Base-by-base conservation (phyloP, 2,329 filamentous ascomycete species). In the Alternaria sp. region DNA sequence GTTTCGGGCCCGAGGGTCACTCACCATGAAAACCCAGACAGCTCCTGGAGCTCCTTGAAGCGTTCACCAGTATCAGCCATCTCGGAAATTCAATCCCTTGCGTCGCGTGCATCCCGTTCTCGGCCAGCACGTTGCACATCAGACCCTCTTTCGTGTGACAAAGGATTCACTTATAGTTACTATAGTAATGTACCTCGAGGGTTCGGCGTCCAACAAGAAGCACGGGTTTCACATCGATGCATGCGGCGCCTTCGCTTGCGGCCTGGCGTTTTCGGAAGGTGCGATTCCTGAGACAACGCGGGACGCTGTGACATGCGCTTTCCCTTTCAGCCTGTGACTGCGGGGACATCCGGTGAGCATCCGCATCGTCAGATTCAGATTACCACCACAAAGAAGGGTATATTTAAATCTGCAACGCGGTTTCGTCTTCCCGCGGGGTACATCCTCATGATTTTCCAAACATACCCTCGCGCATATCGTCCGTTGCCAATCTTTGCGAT, bases 101-200 rank as follows among this genome's bases (percentile, higher is more conserved):
- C 20, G 37, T 53, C 30, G 20, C 49, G 33, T 41, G 55, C 47
- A 47, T 56, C 55, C 55, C 55, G 28, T 44, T 51, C 28, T 53
- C 54, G 47, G 54, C 53, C 49, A 53, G 49, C 49, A 53, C 49
- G 47, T 58, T 58, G 47, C 60, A 45, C 47, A 61, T 61, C 60
- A 21, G 47, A 58, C 41, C 60, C 60, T 56, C 60, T 58, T 61
- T 57, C 21, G 47, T 50, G 49, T 26, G 45, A 43, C 28, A 51
- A 41, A 61, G 55, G 47, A 58, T 54, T 46, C 15, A 43, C 55
- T 56, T 58, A 47, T 45, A 61, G 51, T 61, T 58, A 58, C 53
- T 58, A 47, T 45, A 61, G 51, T 61, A 61, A 58, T 58, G 46
- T 61, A 61, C 60, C 60, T 57, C 47, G 30, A 58, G 60, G 54